Percentiles rank a stretch among this genome's conserved stretches.
These are phyloP conservation scores for Ceratocystis colombiana DNA, from an alignment of 2,329 filamentous ascomycete species.

Conservation along the genomic window DNA sequence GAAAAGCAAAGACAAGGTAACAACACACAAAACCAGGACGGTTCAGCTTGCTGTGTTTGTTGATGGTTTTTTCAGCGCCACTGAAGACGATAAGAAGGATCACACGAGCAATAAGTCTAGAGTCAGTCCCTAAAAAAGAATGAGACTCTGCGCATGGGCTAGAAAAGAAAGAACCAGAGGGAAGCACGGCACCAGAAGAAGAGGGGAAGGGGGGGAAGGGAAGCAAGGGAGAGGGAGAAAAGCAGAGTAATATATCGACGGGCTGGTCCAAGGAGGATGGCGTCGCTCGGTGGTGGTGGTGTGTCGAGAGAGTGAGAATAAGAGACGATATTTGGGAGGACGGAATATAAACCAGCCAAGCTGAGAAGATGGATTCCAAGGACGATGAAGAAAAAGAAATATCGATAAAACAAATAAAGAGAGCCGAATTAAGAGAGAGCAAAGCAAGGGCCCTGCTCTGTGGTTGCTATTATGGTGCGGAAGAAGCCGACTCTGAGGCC, in stretches of 20 bases:
- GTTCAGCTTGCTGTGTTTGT: conserved; percentile 16
- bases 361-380: conserved; percentile 1
- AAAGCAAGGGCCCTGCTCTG: background rate
- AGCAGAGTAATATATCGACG: background rate
- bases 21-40: background rate
- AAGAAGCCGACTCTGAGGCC: conserved; percentile 7
- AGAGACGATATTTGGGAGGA: too few species aligned
- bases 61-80: background rate
- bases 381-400: background rate
- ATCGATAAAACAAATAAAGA: conserved; percentile 8
- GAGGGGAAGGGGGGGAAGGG: background rate
- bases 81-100: background rate
- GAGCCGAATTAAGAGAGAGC: background rate
- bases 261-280: too few species aligned
- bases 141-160: background rate
- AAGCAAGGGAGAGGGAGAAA: background rate
- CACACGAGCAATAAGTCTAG: background rate
- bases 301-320: too few species aligned
- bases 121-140: background rate
- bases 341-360: background rate
- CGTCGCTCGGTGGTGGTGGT: too few species aligned
- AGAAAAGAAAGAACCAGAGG: background rate
- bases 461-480: background rate
- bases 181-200: background rate
- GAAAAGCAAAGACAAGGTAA: conserved; percentile 4